Base-by-base conservation (phyloP, 2,329 filamentous ascomycete species). In the Monosporascus cannonballus region DNA sequence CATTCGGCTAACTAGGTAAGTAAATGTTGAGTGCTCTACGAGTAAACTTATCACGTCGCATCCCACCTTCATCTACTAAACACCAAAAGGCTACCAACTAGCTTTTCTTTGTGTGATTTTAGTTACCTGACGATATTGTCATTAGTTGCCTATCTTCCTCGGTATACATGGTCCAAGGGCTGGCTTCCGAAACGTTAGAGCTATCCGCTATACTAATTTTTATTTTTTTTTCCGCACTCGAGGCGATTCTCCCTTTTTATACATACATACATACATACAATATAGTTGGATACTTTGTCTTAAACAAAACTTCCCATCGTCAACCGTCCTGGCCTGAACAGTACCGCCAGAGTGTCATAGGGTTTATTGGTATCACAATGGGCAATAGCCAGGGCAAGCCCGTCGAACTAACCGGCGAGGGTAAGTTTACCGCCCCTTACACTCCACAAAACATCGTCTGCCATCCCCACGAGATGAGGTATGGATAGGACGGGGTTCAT, bases 321-420 rank as follows among this genome's bases (percentile, higher is more conserved):
- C 50, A 30, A n/a, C n/a, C 20, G 11, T 20, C 38, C 38, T 41
- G 38, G 6, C 38, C 38, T 20, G 38, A 20, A 41, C 38, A 18
- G 37, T 14, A 14, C 39, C 18, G 9, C 39, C 39, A 46, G 24
- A 24, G n/a, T 27, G 25, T 17, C 6, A 4, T 17, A 15, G 14
- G 22, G 22, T 6, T 6, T 6, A 46, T 27, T 46, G 42, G 42
- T 46, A 30, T 61, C 50, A 56, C 56, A 49, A 97, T 97, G 93
- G 93, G 93, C 70, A 96, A 97, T 76, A 88, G 86, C 69, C 91
- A 93, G 74, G 92, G 92, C 73, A 96, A 96, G 73, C 90, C 89
- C 73, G 84, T 96, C 76, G 87, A 91, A 71, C 86, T 92, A 74
- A 89, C 87, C 74, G 92, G 96, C 76, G 89, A 96, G 86, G 89